These are phyloP conservation scores for Drechmeria coniospora DNA, from an alignment of 2,329 filamentous ascomycete genomes.

Conservation along the genomic window DNA sequence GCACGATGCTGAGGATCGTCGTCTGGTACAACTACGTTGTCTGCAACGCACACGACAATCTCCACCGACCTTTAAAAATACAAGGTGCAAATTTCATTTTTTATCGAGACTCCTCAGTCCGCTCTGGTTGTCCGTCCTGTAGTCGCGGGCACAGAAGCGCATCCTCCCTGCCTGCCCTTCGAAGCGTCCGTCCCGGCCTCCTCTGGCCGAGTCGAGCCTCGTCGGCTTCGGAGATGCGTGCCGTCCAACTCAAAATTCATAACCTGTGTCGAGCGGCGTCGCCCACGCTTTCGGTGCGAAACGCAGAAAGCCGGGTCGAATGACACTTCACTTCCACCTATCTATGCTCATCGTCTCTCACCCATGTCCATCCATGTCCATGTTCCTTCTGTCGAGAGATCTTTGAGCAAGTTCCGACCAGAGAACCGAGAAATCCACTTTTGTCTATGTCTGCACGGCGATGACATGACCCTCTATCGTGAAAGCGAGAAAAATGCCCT, in stretches of 20 bases:
- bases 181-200: constrained; percentile 5
- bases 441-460: constrained; percentile 42
- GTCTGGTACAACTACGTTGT: too few relatives aligned
- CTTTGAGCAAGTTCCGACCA: constrained; percentile 25
- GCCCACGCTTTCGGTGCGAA: constrained; percentile 20
- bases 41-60: too few relatives aligned
- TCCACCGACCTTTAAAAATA: too few relatives aligned
- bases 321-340: constrained; percentile 16
- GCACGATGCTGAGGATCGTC: too few relatives aligned
- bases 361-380: constrained; percentile 1
- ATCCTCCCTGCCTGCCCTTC: constrained; percentile 3
- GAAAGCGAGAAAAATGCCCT: constrained; percentile 25
- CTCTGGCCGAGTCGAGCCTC: constrained; percentile 17
- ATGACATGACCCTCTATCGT: constrained; percentile 29
- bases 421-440: constrained; percentile 51
- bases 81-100: constrained; percentile 14
- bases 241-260: constrained; percentile 21
- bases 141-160: constrained; percentile 7
- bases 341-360: constrained; percentile 18
- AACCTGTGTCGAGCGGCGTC: constrained; percentile 22
- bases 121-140: constrained; percentile 17
- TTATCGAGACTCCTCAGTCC: constrained; percentile 27
- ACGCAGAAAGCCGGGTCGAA: constrained; percentile 18
- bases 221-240: constrained; percentile 10
- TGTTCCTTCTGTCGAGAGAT: constrained; percentile 16